Conservation (phyloP, 345 rosid genomes). For the Hirschfeldia incana region DNA sequence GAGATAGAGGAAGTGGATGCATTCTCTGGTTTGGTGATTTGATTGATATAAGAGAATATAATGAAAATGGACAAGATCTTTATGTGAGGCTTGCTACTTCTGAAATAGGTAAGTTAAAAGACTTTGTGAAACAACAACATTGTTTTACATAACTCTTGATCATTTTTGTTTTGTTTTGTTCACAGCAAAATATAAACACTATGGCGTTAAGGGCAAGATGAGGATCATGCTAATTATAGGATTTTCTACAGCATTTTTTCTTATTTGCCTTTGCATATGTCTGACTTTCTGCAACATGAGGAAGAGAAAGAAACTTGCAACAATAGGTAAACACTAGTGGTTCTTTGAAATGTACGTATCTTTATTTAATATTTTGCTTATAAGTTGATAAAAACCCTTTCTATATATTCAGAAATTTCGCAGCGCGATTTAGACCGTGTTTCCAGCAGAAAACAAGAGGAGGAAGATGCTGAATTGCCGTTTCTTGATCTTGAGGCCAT, state of each 20-base stretch:
- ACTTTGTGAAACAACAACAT: slow-evolving; percentile 16
- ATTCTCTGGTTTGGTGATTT: slow-evolving; percentile 55
- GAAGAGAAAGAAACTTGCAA: slow-evolving; percentile 24
- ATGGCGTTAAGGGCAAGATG: slow-evolving; percentile 21
- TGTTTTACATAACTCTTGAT: background rate
- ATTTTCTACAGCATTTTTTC: slow-evolving; percentile 19
- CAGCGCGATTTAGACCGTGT: slow-evolving; percentile 19
- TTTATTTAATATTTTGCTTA: background rate
- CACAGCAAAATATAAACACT: slow-evolving; percentile 20
- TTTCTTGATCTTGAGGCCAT: slow-evolving; percentile 44
- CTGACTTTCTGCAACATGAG: slow-evolving; percentile 12
- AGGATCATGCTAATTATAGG: slow-evolving; percentile 22
- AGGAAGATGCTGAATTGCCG: slow-evolving; percentile 30
- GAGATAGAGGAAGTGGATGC: slow-evolving; percentile 51
- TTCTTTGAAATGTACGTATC: background rate
- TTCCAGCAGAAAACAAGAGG: slow-evolving; percentile 30
- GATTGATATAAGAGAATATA: slow-evolving; percentile 44
- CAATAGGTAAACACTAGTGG: slow-evolving; percentile 14
- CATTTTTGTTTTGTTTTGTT: background rate
- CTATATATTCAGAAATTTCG: slow-evolving; percentile 7
- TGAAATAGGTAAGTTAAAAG: slow-evolving; percentile 36
- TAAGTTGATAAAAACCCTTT: background rate
- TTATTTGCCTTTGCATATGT: slow-evolving; percentile 20
- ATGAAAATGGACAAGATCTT: slow-evolving; percentile 69
- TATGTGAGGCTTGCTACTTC: slow-evolving; percentile 56